Evolutionary conservation across 1,284 basidiomycete genomes (phyloP).

Genomic region (Leccinum fuscescens): DNA sequence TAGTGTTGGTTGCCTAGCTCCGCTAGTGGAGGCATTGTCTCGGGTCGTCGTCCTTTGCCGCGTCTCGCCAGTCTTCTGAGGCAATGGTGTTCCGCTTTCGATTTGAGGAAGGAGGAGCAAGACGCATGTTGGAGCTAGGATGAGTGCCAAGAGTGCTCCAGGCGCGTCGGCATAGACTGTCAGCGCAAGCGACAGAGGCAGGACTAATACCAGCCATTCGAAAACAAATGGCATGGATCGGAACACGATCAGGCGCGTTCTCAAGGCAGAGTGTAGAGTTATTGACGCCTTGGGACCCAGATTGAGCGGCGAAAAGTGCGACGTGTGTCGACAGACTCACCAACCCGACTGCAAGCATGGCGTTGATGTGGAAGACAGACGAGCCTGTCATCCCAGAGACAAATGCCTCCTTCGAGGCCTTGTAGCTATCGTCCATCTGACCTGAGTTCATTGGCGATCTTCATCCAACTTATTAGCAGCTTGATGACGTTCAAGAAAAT

Average conservation of each 20-base stretch:
- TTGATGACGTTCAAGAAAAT: not conserved
- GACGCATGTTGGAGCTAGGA: conserved; percentile 47
- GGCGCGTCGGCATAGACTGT: conserved; percentile 71
- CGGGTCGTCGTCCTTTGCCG: conserved; percentile 18
- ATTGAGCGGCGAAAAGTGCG: conserved; percentile 13
- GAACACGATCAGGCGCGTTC: conserved; percentile 44
- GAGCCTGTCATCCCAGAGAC: conserved; percentile 82
- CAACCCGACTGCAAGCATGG: conserved; percentile 69
- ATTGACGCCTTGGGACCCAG: conserved; percentile 59
- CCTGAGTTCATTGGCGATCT: not conserved
- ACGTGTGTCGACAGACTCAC: conserved; percentile 45
- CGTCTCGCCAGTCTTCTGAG: conserved; percentile 38
- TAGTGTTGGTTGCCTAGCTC: conserved; percentile 25
- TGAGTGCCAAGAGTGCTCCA: conserved; percentile 46
- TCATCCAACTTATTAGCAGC: not conserved
- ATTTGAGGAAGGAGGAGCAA: conserved; percentile 43
- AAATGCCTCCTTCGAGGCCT: conserved; percentile 83
- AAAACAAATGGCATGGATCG: conserved; percentile 42
- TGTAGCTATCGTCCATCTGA: conserved; percentile 52
- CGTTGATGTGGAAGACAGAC: conserved; percentile 72
- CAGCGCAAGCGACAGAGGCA: conserved; percentile 79
- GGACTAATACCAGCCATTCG: conserved; percentile 67
- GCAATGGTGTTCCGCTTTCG: conserved; percentile 37
- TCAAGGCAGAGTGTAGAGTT: conserved; percentile 60
- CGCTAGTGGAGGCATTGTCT: conserved; percentile 4